Evolutionary conservation across 176 grass and related monocot genomes (phyloP), one percentile per base, ranked within the genome.

Genomic region (Rhynchospora pubera): DNA sequence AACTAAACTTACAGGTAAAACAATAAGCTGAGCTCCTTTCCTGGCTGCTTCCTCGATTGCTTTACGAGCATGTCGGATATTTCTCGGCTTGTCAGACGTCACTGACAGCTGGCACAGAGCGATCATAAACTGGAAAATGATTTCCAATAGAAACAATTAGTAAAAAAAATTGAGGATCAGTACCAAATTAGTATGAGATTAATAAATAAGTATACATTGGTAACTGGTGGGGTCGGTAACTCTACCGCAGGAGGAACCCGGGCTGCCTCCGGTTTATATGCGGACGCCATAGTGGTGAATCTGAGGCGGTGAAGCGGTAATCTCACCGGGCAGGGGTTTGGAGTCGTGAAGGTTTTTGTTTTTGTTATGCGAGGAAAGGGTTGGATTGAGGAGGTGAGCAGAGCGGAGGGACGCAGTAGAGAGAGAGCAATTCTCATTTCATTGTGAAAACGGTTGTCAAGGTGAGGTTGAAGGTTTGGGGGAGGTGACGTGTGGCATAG

Each of bases 71-170:
- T 87, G 91, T 1, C 84, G 87, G 79, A 99, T 95, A 63, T 99
- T 99, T 73, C 89, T 86, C 53, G 79, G 86, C 89, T 99, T 99
- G 63, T 99, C 96, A 78, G 73, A 47, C 15, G 91, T 99, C 19
- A 93, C 92, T 5, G 96, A 87, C 28, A 99, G 62, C 81, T 99
- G 96, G 84, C 96, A 99, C 71, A 99, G 79, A 21, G 92, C 96
- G 84, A 99, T 91, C 79, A 91, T 95, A 82, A 99, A 95, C 96
- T 99, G 87, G 79, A 68, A 24, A 16, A 48, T 39, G n/a, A 8
- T 23, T 32, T 32, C 1, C 22, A 9, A 26, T 5, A 34, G 1
- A 59, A 81, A 79, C 58, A 89, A 86, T 48, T 83, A 65, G 28
- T 5, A 21, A 65, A 6, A n/a, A 6, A 66, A 66, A 10, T 28